Base-by-base conservation (phyloP, 768 basidiomycete genomes). In the Mycena vulgaris region DNA sequence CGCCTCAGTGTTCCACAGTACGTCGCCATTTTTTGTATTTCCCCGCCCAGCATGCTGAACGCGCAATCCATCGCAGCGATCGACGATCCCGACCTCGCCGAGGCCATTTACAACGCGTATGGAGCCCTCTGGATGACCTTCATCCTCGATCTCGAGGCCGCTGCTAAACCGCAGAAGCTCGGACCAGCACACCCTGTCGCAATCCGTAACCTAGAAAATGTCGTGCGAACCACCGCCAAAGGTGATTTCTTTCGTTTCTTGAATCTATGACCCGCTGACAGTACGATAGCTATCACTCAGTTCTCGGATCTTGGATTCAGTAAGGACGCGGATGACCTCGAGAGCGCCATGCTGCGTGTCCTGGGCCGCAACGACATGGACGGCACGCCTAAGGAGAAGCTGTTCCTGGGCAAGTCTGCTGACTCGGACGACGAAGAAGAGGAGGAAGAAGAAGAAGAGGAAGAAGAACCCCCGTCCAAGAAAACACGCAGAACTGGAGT, bases 291-390 rank as follows among this genome's bases (percentile, higher is more conserved):
- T 3, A 64, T 64, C 37, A 64, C 63, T 1, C 30, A 64, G 31
- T 69, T 49, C 35, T 63, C 61, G 13, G 55, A 28, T 30, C 53
- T 69, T n/a, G 61, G 61, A 1, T 69, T 69, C 45, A 21, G 27
- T 42, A 53, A 47, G 3, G 51, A 60, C 57, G 39, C 69, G 8
- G 28, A 55, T 30, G 58, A 65, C 31, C 63, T 70, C 19, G n/a
- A 53, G 42, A 25, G 7, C 31, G 69, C 69, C 16, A 53, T 70
- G 63, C 63, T 70, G 21, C 69, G 69, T 19, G 69, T 70, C 17
- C 61, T 70, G 9, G 69, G 60, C 45, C 69, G 69, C 30, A 70
- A 70, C 28, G 69, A 65, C 42, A 70, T 70, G 69, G 58, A 70
- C 63, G 69, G 69, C 21, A 48, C 63, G 69, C 23, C 33, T 23